Percentiles rank a stretch among this genome's conserved stretches.
Conservation (phyloP, 768 basidiomycete species). For the Cubamyces sp. region DNA sequence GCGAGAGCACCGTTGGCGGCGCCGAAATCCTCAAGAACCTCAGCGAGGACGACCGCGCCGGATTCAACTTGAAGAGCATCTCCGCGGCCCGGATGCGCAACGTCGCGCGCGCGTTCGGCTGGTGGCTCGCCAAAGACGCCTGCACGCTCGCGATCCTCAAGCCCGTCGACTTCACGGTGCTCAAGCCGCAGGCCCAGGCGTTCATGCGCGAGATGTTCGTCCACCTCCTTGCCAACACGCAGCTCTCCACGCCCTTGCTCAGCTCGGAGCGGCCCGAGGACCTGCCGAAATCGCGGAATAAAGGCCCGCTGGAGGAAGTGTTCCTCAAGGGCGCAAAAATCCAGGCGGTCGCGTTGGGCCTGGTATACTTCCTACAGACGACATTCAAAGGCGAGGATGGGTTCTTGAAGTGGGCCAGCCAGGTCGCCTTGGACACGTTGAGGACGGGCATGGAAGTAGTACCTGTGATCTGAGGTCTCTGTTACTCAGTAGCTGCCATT, state of each 20-base stretch:
- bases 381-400: slow-evolving; percentile 42
- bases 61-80: slow-evolving; percentile 53
- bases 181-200: slow-evolving; percentile 61
- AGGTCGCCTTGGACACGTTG: slow-evolving; percentile 71
- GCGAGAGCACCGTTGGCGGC: slow-evolving; percentile 82
- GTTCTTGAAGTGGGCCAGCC: slow-evolving; percentile 68
- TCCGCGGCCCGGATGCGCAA: slow-evolving; percentile 66
- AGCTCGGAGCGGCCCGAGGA: slow-evolving; percentile 37
- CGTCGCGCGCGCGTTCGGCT: slow-evolving; percentile 84
- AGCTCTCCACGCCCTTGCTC: slow-evolving; percentile 70
- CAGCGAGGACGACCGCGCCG: slow-evolving; percentile 48
- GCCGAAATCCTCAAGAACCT: slow-evolving; percentile 70
- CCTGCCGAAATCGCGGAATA: slow-evolving; percentile 52
- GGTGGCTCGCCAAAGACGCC: slow-evolving; percentile 90
- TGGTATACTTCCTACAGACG: slow-evolving; percentile 69
- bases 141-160: slow-evolving; percentile 80
- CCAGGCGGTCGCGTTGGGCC: slow-evolving; percentile 70
- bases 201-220: slow-evolving; percentile 77
- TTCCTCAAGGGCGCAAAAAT: slow-evolving; percentile 75
- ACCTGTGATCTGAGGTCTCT: slow-evolving; percentile 33
- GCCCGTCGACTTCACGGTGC: slow-evolving; percentile 85
- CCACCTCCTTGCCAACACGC: slow-evolving; percentile 74
- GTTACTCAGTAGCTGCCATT: no score
- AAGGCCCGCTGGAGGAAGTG: slow-evolving; percentile 70
- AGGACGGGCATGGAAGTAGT: slow-evolving; percentile 64